A percentile compares a stretch with the other conserved stretches of the same genome.
phyloP scores from a whole-genome alignment of 352 stramenopile genomes.

The Globisporangium perplexum region DNA sequence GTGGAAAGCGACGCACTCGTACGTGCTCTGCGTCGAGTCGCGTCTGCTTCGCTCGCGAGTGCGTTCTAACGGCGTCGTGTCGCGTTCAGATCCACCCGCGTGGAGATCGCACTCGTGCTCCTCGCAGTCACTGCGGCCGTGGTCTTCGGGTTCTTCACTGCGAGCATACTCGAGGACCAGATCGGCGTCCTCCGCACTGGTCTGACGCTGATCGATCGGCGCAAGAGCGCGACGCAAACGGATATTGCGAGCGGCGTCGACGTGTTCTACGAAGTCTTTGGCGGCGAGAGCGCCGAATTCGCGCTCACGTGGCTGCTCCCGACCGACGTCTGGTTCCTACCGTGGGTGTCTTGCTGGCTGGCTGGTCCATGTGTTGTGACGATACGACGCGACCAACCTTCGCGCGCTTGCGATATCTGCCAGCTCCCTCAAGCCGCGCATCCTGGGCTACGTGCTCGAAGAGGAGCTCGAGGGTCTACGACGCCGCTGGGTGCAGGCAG shows the following conservation, averaged over 20 bases:
- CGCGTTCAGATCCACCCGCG: not conserved
- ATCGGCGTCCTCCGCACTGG: conserved; percentile 94
- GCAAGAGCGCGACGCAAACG: conserved; percentile 92
- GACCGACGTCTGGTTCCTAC: conserved; percentile 83
- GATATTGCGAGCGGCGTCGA: conserved; percentile 45
- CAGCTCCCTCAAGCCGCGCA: conserved; percentile 76
- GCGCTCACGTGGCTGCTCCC: conserved; percentile 74
- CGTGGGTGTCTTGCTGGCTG: conserved; percentile 26
- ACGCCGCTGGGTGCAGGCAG: not conserved
- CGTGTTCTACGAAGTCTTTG: conserved; percentile 80
- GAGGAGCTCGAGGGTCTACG: conserved; percentile 30
- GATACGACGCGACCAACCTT: not conserved
- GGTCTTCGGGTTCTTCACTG: conserved; percentile 94
- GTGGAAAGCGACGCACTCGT: conserved; percentile 67
- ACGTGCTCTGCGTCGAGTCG: not conserved
- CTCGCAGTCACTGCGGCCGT: conserved; percentile 20
- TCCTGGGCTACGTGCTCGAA: conserved; percentile 81
- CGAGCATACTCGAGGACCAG: conserved; percentile 99
- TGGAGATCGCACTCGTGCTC: conserved; percentile 43
- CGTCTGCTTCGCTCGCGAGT: not conserved
- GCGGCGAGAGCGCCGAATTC: conserved; percentile 49
- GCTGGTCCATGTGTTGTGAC: no score
- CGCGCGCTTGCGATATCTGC: no score
- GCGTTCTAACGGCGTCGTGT: not conserved
- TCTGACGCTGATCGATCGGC: conserved; percentile 95